Evolutionary conservation across 2,329 filamentous ascomycete species (phyloP).

Genomic region (Thelonectria rubi): DNA sequence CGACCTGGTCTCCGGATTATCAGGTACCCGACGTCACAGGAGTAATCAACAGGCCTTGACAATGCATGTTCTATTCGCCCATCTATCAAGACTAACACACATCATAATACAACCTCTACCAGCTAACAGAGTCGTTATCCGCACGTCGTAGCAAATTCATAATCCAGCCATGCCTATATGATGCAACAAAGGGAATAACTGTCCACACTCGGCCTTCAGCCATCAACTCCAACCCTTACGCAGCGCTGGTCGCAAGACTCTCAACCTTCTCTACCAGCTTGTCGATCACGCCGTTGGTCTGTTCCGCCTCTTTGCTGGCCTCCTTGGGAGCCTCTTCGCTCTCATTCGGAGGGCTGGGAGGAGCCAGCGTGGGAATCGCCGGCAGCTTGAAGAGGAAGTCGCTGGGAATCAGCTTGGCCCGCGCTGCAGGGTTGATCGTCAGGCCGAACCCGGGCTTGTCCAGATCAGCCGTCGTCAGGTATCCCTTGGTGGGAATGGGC

Average conservation of each 20-base stretch:
- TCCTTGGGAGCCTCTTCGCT: conserved; percentile 29
- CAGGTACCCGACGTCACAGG: no score
- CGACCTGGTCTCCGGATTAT: no score
- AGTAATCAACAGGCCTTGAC: no score
- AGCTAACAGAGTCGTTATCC: not conserved
- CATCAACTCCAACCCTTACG: conserved; percentile 7
- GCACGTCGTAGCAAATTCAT: not conserved
- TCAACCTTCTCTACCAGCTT: conserved; percentile 49
- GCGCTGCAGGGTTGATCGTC: conserved; percentile 81
- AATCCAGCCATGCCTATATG: conserved; percentile 12
- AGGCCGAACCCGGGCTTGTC: conserved; percentile 93
- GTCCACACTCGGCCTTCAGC: not conserved
- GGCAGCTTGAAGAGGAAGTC: conserved; percentile 76
- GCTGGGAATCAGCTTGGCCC: conserved; percentile 77
- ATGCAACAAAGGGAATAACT: conserved; percentile 4
- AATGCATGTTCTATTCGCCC: no score
- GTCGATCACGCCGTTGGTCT: conserved; percentile 41
- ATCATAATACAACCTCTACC: not conserved
- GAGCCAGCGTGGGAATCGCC: conserved; percentile 57
- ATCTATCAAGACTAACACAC: no score
- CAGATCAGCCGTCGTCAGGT: conserved; percentile 78
- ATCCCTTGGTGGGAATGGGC: conserved; percentile 86
- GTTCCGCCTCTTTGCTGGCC: conserved; percentile 23
- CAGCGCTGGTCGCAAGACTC: conserved; percentile 40
- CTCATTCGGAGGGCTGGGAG: conserved; percentile 42